A percentile compares a stretch with the other conserved stretches of the same genome.
Conservation (phyloP, 768 basidiomycete genomes). For the Suillus cothurnatus region DNA sequence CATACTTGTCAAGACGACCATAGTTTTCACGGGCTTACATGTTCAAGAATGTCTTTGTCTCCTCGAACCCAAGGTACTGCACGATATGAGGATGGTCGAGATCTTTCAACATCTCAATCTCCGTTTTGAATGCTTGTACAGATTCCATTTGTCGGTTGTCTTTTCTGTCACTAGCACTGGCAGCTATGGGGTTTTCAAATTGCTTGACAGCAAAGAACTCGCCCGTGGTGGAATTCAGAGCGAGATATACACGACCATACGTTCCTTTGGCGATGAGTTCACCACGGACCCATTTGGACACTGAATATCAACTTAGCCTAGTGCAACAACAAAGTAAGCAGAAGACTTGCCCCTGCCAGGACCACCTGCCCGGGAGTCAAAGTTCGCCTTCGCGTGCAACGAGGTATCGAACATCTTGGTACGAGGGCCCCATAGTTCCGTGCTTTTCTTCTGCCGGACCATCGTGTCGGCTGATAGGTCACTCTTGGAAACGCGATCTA, state of each 20-base stretch:
- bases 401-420: conserved; percentile 87
- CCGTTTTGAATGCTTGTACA: conserved; percentile 89
- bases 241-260: conserved; percentile 95
- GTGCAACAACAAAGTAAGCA: conserved; percentile 4
- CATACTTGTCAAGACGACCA: conserved; percentile 1
- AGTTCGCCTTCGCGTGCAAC: conserved; percentile 55
- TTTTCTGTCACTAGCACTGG: conserved; percentile 72
- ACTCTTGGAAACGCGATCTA: conserved; percentile 68
- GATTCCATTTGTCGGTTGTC: conserved; percentile 85
- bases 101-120: conserved; percentile 95
- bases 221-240: conserved; percentile 92
- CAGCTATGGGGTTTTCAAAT: conserved; percentile 90
- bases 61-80: conserved; percentile 94
- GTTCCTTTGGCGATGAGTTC: conserved; percentile 97
- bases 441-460: conserved; percentile 76
- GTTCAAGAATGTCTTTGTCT: conserved; percentile 84
- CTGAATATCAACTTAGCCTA: conserved; percentile 41
- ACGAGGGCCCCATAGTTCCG: conserved; percentile 92
- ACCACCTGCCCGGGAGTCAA: conserved; percentile 65
- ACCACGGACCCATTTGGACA: conserved; percentile 98
- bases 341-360: conserved; percentile 60
- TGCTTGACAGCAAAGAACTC: conserved; percentile 99
- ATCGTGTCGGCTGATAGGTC: conserved; percentile 49
- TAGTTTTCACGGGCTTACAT: conserved; percentile 59
- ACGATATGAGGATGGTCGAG: conserved; percentile 97